Evolutionary conservation across 2,329 filamentous ascomycete genomes (phyloP), one percentile per base, ranked within the genome.

Genomic region (Penicillium fuscoglaucum): DNA sequence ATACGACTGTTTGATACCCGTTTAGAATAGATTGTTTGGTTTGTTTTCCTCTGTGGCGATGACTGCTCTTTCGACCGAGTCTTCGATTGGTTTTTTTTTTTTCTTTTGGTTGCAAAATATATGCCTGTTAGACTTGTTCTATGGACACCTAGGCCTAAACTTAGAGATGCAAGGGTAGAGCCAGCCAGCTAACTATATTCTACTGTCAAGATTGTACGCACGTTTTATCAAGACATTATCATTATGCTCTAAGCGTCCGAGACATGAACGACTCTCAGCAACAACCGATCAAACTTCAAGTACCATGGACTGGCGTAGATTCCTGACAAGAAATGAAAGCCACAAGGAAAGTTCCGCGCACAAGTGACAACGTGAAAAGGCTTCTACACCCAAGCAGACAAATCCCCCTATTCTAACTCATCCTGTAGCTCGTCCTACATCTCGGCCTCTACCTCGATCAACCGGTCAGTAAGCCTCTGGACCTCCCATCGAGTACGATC

Each of bases 1-100:
- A 31, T 48, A 48, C 43, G 24, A 24, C 28, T 40, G 24, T 47
- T 54, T 57, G 46, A 58, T 58, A 28, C 37, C 51, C 37, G 40
- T 45, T 45, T 49, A 37, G 19, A 29, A 19, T 28, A 28, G 19
- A n/a, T 26, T 28, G 12, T n/a, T 46, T 35, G 5, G 44, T 5
- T 37, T 48, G 24, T 1, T 10, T 48, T n/a, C 7, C 45, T 24
- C 21, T 24, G 29, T 33, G 29, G 13, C 19, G 10, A 26, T 26
- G 5, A n/a, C 29, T 33, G 29, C n/a, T 21, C 19, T 35, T 26
- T 48, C 7, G 2, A 35, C 29, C 13, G 5, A n/a, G 8, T n/a
- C 31, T 24, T 48, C 2, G 8, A 12, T n/a, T 35, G 2, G 7
- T 48, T 48, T 17, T 12, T 9, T 4, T n/a, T 24, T 24, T 2